Conservation (phyloP, 2,329 filamentous ascomycete genomes). For the Dothidotthia symphoricarpi region DNA sequence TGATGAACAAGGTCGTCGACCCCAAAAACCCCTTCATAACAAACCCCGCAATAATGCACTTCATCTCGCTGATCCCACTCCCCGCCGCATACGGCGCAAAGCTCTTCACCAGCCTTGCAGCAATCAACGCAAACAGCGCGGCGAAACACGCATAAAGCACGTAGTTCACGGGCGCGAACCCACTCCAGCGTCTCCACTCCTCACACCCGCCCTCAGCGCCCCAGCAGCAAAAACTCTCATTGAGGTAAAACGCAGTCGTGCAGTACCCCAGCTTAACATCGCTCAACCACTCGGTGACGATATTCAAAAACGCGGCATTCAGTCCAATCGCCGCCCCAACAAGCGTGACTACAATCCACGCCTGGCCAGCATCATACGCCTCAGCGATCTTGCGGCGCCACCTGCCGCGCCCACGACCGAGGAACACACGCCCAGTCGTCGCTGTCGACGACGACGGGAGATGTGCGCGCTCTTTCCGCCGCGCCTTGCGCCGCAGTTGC, state of each 20-base stretch:
- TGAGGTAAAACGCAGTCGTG: conserved; percentile 92
- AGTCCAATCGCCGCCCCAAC: conserved; percentile 90
- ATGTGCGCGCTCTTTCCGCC: conserved; percentile 61
- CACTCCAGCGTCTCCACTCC: conserved; percentile 88
- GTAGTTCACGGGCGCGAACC: conserved; percentile 76
- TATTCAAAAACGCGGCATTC: conserved; percentile 90
- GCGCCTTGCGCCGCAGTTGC: conserved; percentile 74
- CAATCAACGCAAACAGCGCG: conserved; percentile 75
- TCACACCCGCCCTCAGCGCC: conserved; percentile 85
- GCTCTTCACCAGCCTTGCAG: conserved; percentile 80
- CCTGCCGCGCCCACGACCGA: conserved; percentile 57
- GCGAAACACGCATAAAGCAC: conserved; percentile 83
- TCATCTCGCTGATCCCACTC: conserved; percentile 97
- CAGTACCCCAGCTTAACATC: conserved; percentile 97
- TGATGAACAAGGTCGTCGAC: conserved; percentile 87
- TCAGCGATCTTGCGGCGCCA: conserved; percentile 82
- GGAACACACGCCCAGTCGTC: conserved; percentile 47
- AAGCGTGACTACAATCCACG: conserved; percentile 94
- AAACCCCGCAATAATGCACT: conserved; percentile 97
- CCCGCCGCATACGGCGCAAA: conserved; percentile 96
- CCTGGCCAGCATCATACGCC: conserved; percentile 93
- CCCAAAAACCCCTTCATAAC: conserved; percentile 98
- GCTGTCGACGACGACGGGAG: conserved; percentile 43
- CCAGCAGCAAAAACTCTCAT: conserved; percentile 98
- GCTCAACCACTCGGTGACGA: conserved; percentile 93